Evolutionary conservation across 2,329 filamentous ascomycete genomes (phyloP).

Genomic region (Neodidymelliopsis sp.): DNA sequence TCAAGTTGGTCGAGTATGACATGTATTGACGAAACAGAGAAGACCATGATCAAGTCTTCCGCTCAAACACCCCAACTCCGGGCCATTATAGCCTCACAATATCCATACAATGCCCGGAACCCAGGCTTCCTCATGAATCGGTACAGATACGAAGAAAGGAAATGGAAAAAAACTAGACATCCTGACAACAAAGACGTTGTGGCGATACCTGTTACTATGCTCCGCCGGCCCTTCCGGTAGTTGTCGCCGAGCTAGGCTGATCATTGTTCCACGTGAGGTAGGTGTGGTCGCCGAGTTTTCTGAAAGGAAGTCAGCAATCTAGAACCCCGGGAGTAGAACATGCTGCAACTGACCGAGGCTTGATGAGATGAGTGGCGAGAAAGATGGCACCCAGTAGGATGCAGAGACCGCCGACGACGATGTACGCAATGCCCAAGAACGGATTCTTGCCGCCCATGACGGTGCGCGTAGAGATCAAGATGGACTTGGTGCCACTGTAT

Average conservation of each 20-base stretch:
- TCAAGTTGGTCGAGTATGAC: constrained; percentile 23
- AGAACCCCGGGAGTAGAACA: too few relatives aligned
- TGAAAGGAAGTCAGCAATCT: constrained; percentile 48
- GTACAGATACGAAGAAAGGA: constrained; percentile 14
- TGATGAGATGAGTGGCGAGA: constrained; percentile 88
- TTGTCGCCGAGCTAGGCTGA: constrained; percentile 63
- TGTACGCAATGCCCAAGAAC: constrained; percentile 94
- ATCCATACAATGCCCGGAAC: constrained; percentile 37
- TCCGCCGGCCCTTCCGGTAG: constrained; percentile 54
- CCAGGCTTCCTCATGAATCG: constrained; percentile 26
- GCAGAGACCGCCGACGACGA: constrained; percentile 92
- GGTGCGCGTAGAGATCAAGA: constrained; percentile 87
- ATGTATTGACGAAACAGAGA: constrained; percentile 25
- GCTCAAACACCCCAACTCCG: constrained; percentile 41
- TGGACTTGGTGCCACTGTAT: constrained; percentile 88
- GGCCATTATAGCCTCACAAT: constrained; percentile 30
- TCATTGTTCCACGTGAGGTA: constrained; percentile 96
- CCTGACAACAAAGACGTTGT: constrained; percentile 23
- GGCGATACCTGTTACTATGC: constrained; percentile 33
- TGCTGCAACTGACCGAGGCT: constrained; percentile 76
- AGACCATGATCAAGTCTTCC: constrained; percentile 35
- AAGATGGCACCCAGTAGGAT: constrained; percentile 88
- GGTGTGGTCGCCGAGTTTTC: constrained; percentile 97
- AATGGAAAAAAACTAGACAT: constrained; percentile 25
- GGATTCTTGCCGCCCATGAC: constrained; percentile 95